These are phyloP conservation scores for Tricholoma sp. DNA, from an alignment of 768 basidiomycete genomes.

Conservation along the genomic window DNA sequence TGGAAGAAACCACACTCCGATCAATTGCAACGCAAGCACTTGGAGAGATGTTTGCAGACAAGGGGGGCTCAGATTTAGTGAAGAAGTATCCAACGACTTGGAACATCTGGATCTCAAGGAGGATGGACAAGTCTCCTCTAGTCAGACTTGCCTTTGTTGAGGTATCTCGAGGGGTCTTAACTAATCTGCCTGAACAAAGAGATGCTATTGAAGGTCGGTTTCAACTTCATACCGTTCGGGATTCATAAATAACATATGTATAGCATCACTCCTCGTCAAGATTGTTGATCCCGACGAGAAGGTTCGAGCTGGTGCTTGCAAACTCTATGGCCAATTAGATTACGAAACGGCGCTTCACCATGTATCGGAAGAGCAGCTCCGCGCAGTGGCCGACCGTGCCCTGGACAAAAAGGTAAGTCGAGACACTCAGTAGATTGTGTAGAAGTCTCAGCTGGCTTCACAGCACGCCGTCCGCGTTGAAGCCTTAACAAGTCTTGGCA, in stretches of 20 bases:
- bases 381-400: constrained; percentile 62
- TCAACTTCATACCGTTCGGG: background rate
- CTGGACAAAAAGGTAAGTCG: constrained; percentile 77
- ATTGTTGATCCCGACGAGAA: constrained; percentile 87
- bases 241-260: constrained; percentile 1
- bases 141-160: constrained; percentile 83
- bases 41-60: constrained; percentile 87
- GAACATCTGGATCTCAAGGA: constrained; percentile 76
- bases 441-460: background rate
- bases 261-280: constrained; percentile 60
- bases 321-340: constrained; percentile 75
- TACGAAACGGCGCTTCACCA: constrained; percentile 89
- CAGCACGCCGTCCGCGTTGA: constrained; percentile 63
- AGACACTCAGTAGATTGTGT: background rate
- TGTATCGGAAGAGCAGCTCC: constrained; percentile 58
- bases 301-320: constrained; percentile 81
- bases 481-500: constrained; percentile 72
- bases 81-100: constrained; percentile 81
- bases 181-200: constrained; percentile 60
- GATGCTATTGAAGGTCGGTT: constrained; percentile 66
- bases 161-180: constrained; percentile 52
- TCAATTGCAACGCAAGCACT: constrained; percentile 80
- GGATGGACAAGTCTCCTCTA: constrained; percentile 63
- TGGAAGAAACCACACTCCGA: constrained; percentile 67
- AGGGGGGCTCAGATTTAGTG: constrained; percentile 65